phyloP scores from a whole-genome alignment of 2,329 filamentous ascomycete species.

The Arthrobotrys iridis region DNA sequence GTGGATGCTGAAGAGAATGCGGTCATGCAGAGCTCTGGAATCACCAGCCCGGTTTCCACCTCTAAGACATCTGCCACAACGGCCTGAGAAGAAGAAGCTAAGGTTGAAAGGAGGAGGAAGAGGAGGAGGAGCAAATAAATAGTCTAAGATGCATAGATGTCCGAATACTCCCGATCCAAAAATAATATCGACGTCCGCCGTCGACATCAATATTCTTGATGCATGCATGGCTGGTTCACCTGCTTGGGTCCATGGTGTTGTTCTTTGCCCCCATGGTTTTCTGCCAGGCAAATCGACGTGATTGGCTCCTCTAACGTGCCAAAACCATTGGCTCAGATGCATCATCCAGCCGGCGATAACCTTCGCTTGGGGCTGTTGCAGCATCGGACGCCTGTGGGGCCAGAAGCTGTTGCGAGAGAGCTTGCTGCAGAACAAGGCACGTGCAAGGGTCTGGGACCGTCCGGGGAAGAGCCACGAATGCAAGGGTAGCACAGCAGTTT shows the following conservation, averaged over 20 bases:
- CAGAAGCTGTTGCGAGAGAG: conserved; percentile 6
- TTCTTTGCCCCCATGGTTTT: conserved; percentile 16
- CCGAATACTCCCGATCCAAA: neutral
- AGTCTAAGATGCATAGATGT: neutral
- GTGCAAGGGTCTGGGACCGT: conserved; percentile 17
- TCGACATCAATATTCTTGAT: neutral
- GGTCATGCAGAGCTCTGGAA: conserved; percentile 52
- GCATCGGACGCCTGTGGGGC: conserved; percentile 8
- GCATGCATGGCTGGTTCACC: conserved; percentile 18
- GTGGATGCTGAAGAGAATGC: conserved; percentile 29
- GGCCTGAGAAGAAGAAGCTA: neutral
- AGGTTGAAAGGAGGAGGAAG: neutral
- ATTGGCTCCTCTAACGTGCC: conserved; percentile 53
- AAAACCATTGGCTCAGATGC: conserved; percentile 45
- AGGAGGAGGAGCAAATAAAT: neutral
- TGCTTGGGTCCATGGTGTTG: conserved; percentile 37
- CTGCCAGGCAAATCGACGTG: conserved; percentile 21
- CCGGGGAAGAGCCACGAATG: conserved; percentile 24
- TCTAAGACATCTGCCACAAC: conserved; percentile 22
- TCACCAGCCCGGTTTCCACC: neutral
- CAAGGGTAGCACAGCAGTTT: neutral
- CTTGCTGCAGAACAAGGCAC: neutral
- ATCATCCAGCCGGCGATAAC: conserved; percentile 22
- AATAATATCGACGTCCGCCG: neutral
- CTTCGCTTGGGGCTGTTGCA: conserved; percentile 7